A percentile compares a stretch with the other conserved stretches of the same genome.
Evolutionary conservation across 73 alveolate species (phyloP).

Genomic region (Halteria grandinella): DNA sequence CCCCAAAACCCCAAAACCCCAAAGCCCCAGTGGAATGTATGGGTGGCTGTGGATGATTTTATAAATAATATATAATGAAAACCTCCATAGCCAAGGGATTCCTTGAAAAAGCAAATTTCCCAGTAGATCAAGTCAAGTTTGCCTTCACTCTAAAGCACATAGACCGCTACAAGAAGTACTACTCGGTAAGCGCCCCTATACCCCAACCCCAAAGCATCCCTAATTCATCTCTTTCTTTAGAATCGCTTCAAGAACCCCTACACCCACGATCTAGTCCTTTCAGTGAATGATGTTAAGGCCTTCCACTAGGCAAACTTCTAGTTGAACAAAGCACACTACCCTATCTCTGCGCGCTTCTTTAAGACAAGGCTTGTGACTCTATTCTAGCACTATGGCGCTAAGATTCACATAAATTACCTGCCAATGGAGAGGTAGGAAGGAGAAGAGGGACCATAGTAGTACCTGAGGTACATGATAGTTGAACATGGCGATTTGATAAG

Average conservation of each 20-base stretch:
- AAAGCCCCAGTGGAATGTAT: too few relatives aligned
- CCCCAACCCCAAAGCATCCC: too few relatives aligned
- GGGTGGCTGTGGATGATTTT: too few relatives aligned
- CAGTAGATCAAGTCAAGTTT: conserved; percentile 7
- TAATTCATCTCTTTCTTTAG: neutral
- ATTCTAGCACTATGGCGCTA: conserved; percentile 21
- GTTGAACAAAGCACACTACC: conserved; percentile 8
- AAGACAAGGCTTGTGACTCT: conserved; percentile 21
- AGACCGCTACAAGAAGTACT: conserved; percentile 18
- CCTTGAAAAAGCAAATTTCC: conserved; percentile 30
- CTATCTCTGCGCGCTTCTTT: conserved; percentile 11
- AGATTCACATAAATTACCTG: conserved; percentile 9
- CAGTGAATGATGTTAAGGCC: conserved; percentile 17
- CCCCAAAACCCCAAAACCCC: too few relatives aligned
- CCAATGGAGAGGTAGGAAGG: neutral
- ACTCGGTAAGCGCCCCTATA: neutral
- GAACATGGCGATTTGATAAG: conserved; percentile 32
- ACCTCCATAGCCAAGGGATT: conserved; percentile 15
- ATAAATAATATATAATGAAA: too few relatives aligned
- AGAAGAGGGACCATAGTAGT: neutral
- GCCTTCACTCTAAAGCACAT: conserved; percentile 23
- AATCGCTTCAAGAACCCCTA: conserved; percentile 18
- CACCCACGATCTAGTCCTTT: conserved; percentile 5
- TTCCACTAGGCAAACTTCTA: conserved; percentile 21
- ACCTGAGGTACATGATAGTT: conserved; percentile 26